Base-by-base conservation (phyloP, 345 rosid species). In the Dimocarpus longan region DNA sequence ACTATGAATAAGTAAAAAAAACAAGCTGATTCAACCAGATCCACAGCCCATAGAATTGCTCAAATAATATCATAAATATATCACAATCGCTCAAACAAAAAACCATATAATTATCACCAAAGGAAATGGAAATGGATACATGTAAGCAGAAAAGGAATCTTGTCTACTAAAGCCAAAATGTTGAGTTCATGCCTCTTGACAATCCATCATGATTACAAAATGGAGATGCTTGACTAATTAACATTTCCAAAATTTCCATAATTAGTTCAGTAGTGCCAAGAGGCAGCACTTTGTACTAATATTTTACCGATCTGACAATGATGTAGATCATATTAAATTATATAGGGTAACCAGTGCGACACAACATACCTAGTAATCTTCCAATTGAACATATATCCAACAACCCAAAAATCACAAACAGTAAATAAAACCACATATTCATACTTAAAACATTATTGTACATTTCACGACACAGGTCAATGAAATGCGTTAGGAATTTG, bases 1-100 rank as follows among this genome's bases (percentile, higher is more conserved):
- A 48, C 52, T 43, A 4, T 69, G 39, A 59, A 16, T 67, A 22
- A 79, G 54, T 48, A 48, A 52, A 46, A 46, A 50, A 43, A 74
- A 4, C 70, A 42, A 22, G 16, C 28, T 60, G 65, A 60, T 54
- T 54, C 6, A 5, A 60, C 65, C 28, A 60, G 28, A 60, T 8
- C 65, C 65, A 60, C 5, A 6, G 28, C 24, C 12, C 28, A 60
- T 19, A 11, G 12, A 46, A 46, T 46, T 46, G 52, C 52, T 46
- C 52, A 46, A 46, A 11, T 11, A 8, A 11, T 46, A 46, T 46
- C 52, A 7, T 46, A 46, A 46, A 46, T 1, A 46, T 46, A 46
- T 7, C 1, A 46, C 12, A 46, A 8, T 7, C 52, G 10, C 65
- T 54, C 59, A 5, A 54, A 60, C n/a, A 21, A 9, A 63, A 46